Evolutionary conservation across 2,329 filamentous ascomycete species (phyloP), one percentile per base, ranked within the genome.

Genomic region (Ceratocystis diversiconidia): DNA sequence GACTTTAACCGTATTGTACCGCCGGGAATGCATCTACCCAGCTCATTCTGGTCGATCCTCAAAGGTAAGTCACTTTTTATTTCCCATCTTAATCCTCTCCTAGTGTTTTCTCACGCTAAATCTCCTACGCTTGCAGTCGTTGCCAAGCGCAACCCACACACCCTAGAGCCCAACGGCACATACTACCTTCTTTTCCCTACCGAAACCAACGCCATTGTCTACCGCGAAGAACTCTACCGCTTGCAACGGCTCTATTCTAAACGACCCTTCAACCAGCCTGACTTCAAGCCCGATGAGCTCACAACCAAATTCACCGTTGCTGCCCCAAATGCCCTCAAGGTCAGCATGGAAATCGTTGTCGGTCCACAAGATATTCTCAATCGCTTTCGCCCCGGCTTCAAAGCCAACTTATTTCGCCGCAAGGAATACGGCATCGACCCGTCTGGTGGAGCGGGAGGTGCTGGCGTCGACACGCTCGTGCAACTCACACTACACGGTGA

Each of bases 181-280:
- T 92, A 91, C 75, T 85, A 82, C 74, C 76, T 92, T 65, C 78
- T 89, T 65, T 92, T 92, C 77, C 77, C 81, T 68, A 80, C 77
- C 25, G 71, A 76, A 19, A 75, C 77, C n/a, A 81, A 84, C 12
- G 87, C 88, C 0, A 72, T 76, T 6, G 78, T 81, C 50, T 92
- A 89, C 73, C 79, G 82, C 64, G 71, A 72, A 65, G 72, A 73
- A 63, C 68, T 76, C 66, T 68, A 72, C 22, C 74, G 73, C 48
- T 70, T 76, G 15, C 71, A 75, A 62, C 69, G 69, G 25, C 72
- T 75, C 60, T 69, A 72, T 62, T 71, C 71, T 36, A 30, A 36
- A 7, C 75, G 79, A 5, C 74, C 87, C 17, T 80, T 83, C 69
- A 10, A 69, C 68, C 62, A 69, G 67, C 62, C 36, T 5, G 28